Evolutionary conservation across 116 monocot species (phyloP).

Genomic region (Posidonia oceanica): DNA sequence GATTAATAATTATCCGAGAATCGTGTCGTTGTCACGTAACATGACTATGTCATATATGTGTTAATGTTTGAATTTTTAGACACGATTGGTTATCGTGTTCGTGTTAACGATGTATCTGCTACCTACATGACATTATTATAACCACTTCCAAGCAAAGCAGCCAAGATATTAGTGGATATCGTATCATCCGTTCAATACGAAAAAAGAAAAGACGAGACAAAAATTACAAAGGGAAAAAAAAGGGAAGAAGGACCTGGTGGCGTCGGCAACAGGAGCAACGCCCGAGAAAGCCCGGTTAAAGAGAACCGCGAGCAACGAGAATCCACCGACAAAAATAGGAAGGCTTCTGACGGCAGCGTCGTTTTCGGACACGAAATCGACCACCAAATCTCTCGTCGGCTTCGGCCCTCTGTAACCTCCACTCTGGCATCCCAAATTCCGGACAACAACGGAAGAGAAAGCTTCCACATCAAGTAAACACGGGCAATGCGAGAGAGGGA

Average conservation of each 20-base stretch:
- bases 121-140: too few relatives aligned
- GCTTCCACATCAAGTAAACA: background rate
- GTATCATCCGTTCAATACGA: too few relatives aligned
- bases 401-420: constrained; percentile 29
- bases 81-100: too few relatives aligned
- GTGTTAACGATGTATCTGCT: too few relatives aligned
- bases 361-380: constrained; percentile 51
- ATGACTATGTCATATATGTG: too few relatives aligned
- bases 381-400: constrained; percentile 43
- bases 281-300: constrained; percentile 66
- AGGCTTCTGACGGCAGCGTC: constrained; percentile 42
- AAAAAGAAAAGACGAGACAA: background rate
- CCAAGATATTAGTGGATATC: too few relatives aligned
- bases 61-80: too few relatives aligned
- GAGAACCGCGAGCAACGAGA: constrained; percentile 57
- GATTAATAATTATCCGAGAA: too few relatives aligned
- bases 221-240: background rate
- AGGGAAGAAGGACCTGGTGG: constrained; percentile 43
- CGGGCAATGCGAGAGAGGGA: background rate
- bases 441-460: background rate
- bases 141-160: too few relatives aligned
- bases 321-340: constrained; percentile 56
- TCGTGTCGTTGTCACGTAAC: too few relatives aligned
- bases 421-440: background rate
- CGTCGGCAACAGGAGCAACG: constrained; percentile 77